These are phyloP conservation scores for Nicotiana noctiflora DNA, from an alignment of 257 asterid species.

Conservation along the genomic window DNA sequence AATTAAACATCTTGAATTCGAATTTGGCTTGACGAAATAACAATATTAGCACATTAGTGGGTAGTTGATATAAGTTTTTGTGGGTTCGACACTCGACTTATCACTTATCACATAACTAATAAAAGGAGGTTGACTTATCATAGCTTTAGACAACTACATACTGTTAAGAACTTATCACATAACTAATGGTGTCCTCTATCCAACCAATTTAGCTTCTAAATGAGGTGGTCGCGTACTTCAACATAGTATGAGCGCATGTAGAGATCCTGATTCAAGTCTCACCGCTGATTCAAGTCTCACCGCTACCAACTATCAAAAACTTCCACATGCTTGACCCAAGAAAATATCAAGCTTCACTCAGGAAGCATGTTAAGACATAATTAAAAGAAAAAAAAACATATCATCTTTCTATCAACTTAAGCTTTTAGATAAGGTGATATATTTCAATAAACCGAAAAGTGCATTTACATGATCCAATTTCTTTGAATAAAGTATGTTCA, in stretches of 20 bases:
- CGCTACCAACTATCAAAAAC: not conserved
- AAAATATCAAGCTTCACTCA: not conserved
- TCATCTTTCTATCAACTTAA: not conserved
- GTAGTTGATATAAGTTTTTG: no score
- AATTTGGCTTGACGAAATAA: no score
- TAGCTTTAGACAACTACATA: no score
- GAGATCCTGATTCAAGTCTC: not conserved
- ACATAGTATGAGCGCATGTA: not conserved
- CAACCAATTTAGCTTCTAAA: not conserved
- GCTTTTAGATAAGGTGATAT: not conserved
- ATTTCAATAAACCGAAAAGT: not conserved
- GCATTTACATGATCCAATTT: not conserved
- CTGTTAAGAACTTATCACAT: no score
- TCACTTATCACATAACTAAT: no score
- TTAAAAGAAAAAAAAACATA: not conserved
- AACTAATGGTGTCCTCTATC: not conserved
- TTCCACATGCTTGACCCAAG: not conserved
- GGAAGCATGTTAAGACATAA: not conserved
- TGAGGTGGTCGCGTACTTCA: not conserved
- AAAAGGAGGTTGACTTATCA: no score
- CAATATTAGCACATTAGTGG: no score
- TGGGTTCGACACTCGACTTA: no score
- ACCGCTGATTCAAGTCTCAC: no score
- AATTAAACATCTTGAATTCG: no score
- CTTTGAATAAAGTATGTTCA: not conserved